Conservation (phyloP, 495 filamentous ascomycete species). For the Penicillium parvum region DNA sequence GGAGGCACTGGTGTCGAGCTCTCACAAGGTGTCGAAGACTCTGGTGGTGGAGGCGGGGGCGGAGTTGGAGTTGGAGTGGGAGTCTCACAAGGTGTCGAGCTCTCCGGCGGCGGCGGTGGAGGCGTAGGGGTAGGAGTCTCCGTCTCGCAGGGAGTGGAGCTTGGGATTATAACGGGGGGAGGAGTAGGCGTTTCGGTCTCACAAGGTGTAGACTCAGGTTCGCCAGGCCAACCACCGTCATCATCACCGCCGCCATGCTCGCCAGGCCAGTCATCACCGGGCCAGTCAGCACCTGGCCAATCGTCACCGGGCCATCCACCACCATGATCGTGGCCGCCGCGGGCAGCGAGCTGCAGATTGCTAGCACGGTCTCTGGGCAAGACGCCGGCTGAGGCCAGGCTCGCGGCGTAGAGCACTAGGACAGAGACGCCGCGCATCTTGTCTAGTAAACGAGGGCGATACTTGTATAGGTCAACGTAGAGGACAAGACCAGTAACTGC, state of each 20-base stretch:
- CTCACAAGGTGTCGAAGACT: background rate
- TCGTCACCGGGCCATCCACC: constrained; percentile 1
- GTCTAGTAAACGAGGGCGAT: constrained; percentile 11
- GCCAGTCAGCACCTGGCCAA: background rate
- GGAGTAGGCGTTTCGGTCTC: constrained; percentile 5
- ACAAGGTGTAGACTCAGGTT: constrained; percentile 1
- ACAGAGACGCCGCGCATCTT: constrained; percentile 18
- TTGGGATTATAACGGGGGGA: background rate
- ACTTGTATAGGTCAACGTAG: constrained; percentile 1
- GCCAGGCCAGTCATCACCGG: background rate
- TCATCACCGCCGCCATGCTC: constrained; percentile 2
- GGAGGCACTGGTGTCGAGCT: constrained; percentile 1
- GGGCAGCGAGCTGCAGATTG: constrained; percentile 8
- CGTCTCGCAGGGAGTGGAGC: constrained; percentile 10
- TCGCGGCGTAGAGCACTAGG: constrained; percentile 19
- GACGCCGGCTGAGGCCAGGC: constrained; percentile 18
- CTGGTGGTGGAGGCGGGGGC: background rate
- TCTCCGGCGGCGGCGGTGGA: too few relatives aligned
- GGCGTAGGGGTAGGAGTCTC: background rate
- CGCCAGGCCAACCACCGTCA: background rate
- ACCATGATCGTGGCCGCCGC: constrained; percentile 4
- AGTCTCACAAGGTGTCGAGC: background rate
- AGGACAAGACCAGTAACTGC: background rate
- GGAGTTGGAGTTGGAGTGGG: background rate
- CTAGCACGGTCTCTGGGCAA: constrained; percentile 11